These are phyloP conservation scores for Vitis amurensis DNA, from an alignment of 164 flowering plant species.

Conservation along the genomic window DNA sequence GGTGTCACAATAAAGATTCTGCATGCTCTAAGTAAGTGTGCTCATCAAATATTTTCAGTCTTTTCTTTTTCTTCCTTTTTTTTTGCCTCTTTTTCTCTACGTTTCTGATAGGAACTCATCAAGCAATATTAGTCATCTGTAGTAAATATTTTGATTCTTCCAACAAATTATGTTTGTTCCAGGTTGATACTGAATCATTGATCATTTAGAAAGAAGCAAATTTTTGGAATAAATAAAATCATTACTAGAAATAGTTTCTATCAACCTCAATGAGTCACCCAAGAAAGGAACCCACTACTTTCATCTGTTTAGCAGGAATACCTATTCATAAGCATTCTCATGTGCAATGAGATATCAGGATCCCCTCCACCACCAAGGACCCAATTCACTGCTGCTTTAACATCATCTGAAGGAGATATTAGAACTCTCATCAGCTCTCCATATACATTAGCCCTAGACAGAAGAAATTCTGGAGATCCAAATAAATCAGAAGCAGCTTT, in stretches of 20 bases:
- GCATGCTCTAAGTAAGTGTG: too few species aligned
- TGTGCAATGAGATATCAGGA: slow-evolving; percentile 84
- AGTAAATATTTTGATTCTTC: neutral
- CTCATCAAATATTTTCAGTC: too few species aligned
- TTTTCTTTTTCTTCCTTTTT: too few species aligned
- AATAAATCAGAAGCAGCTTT: slow-evolving; percentile 63
- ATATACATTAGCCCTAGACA: slow-evolving; percentile 69
- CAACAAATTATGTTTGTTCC: neutral
- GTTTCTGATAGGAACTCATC: too few species aligned
- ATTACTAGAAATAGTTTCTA: too few species aligned
- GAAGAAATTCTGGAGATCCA: slow-evolving; percentile 55
- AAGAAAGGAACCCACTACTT: neutral
- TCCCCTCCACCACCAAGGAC: slow-evolving; percentile 59
- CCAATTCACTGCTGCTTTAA: slow-evolving; percentile 80
- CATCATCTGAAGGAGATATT: slow-evolving; percentile 73
- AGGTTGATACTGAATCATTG: too few species aligned
- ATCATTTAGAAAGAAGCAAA: too few species aligned
- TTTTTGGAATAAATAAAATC: too few species aligned
- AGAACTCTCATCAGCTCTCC: slow-evolving; percentile 90
- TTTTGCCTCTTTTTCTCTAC: too few species aligned
- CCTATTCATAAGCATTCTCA: slow-evolving; percentile 96
- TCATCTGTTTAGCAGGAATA: slow-evolving; percentile 16
- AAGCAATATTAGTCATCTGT: too few species aligned
- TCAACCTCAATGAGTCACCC: neutral
- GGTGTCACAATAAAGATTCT: too few species aligned